Conservation (phyloP, 2,329 filamentous ascomycete species). For the Cylindrodendrum hubeiense region DNA sequence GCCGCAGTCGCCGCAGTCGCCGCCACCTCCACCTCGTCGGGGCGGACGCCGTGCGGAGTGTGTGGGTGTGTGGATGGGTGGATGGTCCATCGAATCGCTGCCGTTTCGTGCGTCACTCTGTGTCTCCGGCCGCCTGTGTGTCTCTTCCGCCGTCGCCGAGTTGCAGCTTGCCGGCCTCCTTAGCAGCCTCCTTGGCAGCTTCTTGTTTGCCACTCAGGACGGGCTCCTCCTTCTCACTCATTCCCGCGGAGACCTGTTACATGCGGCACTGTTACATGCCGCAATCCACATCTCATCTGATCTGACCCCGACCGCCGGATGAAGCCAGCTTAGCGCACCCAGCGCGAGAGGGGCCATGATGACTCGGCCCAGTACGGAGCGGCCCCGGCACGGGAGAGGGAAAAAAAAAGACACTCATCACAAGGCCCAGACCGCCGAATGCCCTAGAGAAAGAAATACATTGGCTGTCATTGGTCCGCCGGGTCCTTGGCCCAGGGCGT, state of each 20-base stretch:
- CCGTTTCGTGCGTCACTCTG: background rate
- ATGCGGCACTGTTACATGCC: background rate
- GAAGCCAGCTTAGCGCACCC: constrained; percentile 17
- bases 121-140: background rate
- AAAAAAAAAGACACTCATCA: constrained; percentile 1
- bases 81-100: background rate
- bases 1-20: constrained; percentile 19
- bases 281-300: constrained; percentile 1
- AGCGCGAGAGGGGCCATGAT: constrained; percentile 13
- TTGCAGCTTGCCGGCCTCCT: no score
- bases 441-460: constrained; percentile 37
- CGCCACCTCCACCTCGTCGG: constrained; percentile 21
- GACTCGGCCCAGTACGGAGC: constrained; percentile 10
- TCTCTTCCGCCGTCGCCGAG: background rate
- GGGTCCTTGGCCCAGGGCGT: background rate
- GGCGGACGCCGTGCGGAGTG: constrained; percentile 9
- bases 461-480: constrained; percentile 31
- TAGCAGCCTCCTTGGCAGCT: no score
- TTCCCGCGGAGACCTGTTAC: no score
- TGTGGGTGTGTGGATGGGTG: constrained; percentile 12
- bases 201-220: no score
- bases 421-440: constrained; percentile 18
- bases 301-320: constrained; percentile 14
- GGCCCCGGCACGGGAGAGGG: background rate
- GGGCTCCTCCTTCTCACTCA: no score